Percentiles rank a stretch among this genome's conserved stretches.
phyloP scores from a whole-genome alignment of 2,329 filamentous ascomycete genomes.

The Albophoma yamanashiensis region DNA sequence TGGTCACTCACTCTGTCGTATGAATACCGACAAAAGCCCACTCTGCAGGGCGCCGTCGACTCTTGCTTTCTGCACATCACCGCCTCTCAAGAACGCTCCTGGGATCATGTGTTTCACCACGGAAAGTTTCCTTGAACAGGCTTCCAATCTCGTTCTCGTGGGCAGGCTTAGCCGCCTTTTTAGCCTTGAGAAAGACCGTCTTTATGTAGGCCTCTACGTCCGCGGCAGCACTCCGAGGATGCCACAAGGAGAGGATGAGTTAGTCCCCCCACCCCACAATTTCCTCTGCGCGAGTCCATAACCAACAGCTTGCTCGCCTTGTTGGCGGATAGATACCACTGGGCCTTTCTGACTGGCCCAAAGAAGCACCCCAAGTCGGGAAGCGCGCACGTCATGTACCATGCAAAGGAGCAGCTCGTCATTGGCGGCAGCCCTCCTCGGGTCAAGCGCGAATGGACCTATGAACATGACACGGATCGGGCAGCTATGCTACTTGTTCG shows the following conservation, averaged over 20 bases:
- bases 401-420: slow-evolving; percentile 19
- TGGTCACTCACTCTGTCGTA: no score
- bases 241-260: slow-evolving; percentile 7
- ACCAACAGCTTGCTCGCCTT: not conserved
- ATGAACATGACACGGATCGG: slow-evolving; percentile 7
- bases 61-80: not conserved
- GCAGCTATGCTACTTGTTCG: slow-evolving; percentile 12
- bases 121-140: slow-evolving; percentile 1
- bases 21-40: no score
- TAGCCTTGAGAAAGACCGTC: slow-evolving; percentile 11
- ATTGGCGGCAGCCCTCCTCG: slow-evolving; percentile 2
- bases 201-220: slow-evolving; percentile 5
- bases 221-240: slow-evolving; percentile 4
- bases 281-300: not conserved
- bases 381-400: slow-evolving; percentile 16
- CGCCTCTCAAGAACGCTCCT: no score
- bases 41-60: no score
- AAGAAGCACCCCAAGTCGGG: slow-evolving; percentile 11
- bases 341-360: slow-evolving; percentile 25
- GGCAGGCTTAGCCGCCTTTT: not conserved
- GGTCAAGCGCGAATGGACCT: slow-evolving; percentile 13
- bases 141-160: slow-evolving; percentile 1
- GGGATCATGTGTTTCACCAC: slow-evolving; percentile 2
- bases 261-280: not conserved
- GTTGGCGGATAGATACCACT: slow-evolving; percentile 20